These are phyloP conservation scores for Amylostereum chailletii DNA, from an alignment of 1,284 basidiomycete species.

Conservation along the genomic window DNA sequence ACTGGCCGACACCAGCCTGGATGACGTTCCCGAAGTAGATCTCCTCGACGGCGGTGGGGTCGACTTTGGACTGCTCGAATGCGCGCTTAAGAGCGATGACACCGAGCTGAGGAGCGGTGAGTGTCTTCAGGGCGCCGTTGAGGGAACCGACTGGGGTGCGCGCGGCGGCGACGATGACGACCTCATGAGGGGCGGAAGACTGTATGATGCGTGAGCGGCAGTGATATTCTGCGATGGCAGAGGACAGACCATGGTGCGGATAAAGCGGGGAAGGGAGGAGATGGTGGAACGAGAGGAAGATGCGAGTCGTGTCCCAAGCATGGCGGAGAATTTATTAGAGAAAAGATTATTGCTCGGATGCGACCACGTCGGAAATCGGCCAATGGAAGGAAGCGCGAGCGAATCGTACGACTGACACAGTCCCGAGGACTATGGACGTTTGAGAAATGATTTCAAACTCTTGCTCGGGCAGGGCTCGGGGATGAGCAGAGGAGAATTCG, in stretches of 20 bases:
- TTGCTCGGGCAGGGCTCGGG: too few relatives aligned
- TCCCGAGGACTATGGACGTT: slow-evolving; percentile 4
- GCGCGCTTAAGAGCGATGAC: slow-evolving; percentile 86
- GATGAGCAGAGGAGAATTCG: too few relatives aligned
- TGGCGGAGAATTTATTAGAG: slow-evolving; percentile 18
- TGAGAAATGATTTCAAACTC: slow-evolving; percentile 5
- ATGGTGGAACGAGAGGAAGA: slow-evolving; percentile 29
- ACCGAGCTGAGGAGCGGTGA: slow-evolving; percentile 91
- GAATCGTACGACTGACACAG: slow-evolving; percentile 19
- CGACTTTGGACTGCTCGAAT: slow-evolving; percentile 72
- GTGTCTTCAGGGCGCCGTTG: slow-evolving; percentile 81
- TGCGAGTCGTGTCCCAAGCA: slow-evolving; percentile 27
- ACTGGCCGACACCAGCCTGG: slow-evolving; percentile 93
- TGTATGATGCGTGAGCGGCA: slow-evolving; percentile 6
- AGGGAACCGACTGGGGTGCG: slow-evolving; percentile 94
- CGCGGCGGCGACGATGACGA: slow-evolving; percentile 91
- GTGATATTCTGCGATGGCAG: slow-evolving; percentile 1
- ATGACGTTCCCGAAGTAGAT: slow-evolving; percentile 96
- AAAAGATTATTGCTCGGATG: slow-evolving; percentile 6
- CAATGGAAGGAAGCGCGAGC: slow-evolving; percentile 9
- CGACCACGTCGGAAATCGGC: slow-evolving; percentile 12
- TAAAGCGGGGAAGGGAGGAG: slow-evolving; percentile 25
- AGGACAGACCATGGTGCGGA: slow-evolving; percentile 26
- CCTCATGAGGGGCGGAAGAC: slow-evolving; percentile 56
- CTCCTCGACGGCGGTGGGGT: slow-evolving; percentile 83